These are phyloP conservation scores for Mucor indicus DNA, from an alignment of 371 early-diverging fungal species.

Conservation along the genomic window DNA sequence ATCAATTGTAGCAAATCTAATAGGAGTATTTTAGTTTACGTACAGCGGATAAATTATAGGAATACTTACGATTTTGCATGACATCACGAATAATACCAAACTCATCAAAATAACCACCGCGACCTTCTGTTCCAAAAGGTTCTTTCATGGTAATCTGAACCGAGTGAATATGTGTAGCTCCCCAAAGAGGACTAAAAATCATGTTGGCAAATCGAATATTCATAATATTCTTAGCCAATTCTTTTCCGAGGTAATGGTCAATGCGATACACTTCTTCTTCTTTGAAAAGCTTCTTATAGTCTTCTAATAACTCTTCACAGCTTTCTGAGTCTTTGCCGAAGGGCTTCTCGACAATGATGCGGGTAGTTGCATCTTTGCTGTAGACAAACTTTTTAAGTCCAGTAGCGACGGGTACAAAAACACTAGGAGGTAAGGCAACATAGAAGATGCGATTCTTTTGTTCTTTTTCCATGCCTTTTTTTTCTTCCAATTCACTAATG, in stretches of 20 bases:
- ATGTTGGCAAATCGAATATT: constrained; percentile 91
- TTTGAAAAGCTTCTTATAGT: constrained; percentile 70
- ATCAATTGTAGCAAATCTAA: constrained; percentile 88
- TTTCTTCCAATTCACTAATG: constrained; percentile 53
- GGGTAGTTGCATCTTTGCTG: constrained; percentile 54
- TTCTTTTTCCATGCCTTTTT: constrained; percentile 28
- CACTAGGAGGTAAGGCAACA: constrained; percentile 97
- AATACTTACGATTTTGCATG: constrained; percentile 90
- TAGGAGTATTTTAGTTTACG: no score
- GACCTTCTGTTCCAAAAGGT: constrained; percentile 95
- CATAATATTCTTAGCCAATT: constrained; percentile 97
- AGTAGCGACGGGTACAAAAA: constrained; percentile 82
- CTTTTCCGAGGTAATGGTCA: constrained; percentile 98
- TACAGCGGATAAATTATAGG: neutral
- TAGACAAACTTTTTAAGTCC: constrained; percentile 71
- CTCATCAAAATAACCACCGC: constrained; percentile 99
- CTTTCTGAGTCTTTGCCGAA: constrained; percentile 94
- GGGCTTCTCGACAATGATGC: constrained; percentile 99
- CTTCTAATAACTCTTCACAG: constrained; percentile 65
- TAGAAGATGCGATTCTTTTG: constrained; percentile 84
- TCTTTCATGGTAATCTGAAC: constrained; percentile 98
- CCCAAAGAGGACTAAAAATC: constrained; percentile 90
- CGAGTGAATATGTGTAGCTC: constrained; percentile 81
- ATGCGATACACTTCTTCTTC: constrained; percentile 96
- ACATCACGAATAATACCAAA: constrained; percentile 99